Evolutionary conservation across 768 basidiomycete genomes (phyloP), one percentile per base, ranked within the genome.

Genomic region (Kwoniella dendrophila): DNA sequence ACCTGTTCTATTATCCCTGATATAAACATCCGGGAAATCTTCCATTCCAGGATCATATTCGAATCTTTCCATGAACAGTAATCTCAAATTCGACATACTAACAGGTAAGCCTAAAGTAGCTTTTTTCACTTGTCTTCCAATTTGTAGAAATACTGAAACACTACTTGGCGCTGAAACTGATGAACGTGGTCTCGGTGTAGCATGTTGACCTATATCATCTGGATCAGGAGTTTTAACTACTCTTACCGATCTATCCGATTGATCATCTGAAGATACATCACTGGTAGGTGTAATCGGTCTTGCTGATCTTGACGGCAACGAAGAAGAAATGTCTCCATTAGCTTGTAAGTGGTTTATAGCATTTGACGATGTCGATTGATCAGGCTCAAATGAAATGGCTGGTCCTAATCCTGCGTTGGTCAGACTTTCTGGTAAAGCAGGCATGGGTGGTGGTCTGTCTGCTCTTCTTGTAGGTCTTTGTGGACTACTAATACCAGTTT

Each of bases 11-110:
- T 89, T 89, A 81, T 98, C 95, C 10, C 90, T 87, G 55, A 98
- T 88, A 74, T 98, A 98, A 47, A 99, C 95, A 12, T 90, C 90
- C 26, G 94, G 93, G 71, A 95, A 96, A 73, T 93, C 90, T 59
- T 92, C 92, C 78, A 88, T 83, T 0, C 92, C 93, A 0, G 95
- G 92, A 73, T 88, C 92, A 76, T 95, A 97, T 32, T 89, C 87
- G 73, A 99, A 99, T 75, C 86, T 89, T 81, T 96, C 94, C 67
- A 96, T 90, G 72, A 98, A 99, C 14, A 97, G 80, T 69, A 95
- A 84, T 43, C 92, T 83, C 56, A 99, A 76, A 2, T 86, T 86
- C 10, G 89, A 81, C 71, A 93, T 86, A 0, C 89, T 86, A 51
- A 88, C 8, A 1, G 71, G 69, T 18, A 84, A 83, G 59, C 91